Evolutionary conservation across 306 rosid genomes (phyloP).

Genomic region (Inga leiocalycina): DNA sequence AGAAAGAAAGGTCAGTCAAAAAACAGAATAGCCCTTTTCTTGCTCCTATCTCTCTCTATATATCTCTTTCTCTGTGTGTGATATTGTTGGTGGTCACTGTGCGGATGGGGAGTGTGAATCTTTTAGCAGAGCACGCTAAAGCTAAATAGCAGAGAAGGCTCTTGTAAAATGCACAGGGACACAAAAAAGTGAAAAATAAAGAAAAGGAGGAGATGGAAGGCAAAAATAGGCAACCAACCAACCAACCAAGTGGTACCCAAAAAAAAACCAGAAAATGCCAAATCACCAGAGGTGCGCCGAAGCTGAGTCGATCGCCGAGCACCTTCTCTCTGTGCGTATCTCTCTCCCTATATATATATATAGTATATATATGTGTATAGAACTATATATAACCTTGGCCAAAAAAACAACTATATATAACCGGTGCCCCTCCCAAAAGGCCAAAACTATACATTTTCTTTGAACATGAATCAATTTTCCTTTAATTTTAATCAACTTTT

Average conservation of each 20-base stretch:
- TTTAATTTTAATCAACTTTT: too few relatives aligned
- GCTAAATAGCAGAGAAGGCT: conserved; percentile 21
- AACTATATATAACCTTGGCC: conserved; percentile 9
- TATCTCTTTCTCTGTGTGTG: neutral
- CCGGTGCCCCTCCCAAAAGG: neutral
- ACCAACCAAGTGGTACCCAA: conserved; percentile 51
- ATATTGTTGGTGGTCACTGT: neutral
- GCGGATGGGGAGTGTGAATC: neutral
- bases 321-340: conserved; percentile 6
- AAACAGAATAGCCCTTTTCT: conserved; percentile 9
- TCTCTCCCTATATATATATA: neutral
- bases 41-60: neutral
- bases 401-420: conserved; percentile 6
- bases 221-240: conserved; percentile 26
- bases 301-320: conserved; percentile 36
- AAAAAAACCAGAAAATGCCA: conserved; percentile 45
- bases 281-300: conserved; percentile 40
- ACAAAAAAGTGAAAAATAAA: neutral
- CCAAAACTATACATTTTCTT: too few relatives aligned
- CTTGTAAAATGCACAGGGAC: conserved; percentile 1
- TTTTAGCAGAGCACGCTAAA: conserved; percentile 40
- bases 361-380: neutral
- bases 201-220: conserved; percentile 2
- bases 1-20: conserved; percentile 27
- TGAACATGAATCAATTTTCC: too few relatives aligned